Percentiles rank a stretch among this genome's conserved stretches.
Conservation (phyloP, 2,329 filamentous ascomycete species). For the Xylaria sp. region DNA sequence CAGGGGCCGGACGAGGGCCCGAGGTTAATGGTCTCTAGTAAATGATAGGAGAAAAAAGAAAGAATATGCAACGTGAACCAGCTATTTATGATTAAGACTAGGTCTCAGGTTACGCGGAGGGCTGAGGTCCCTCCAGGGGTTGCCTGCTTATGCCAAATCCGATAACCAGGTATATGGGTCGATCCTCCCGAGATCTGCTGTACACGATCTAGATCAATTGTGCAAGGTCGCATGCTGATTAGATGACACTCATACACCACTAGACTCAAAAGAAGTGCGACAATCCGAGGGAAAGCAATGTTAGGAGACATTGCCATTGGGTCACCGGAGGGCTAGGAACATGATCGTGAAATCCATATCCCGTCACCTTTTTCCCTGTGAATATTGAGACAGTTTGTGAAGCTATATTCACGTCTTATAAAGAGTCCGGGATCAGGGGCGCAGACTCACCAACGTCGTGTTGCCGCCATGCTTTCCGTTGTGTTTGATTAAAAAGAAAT, state of each 20-base stretch:
- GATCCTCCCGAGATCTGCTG: slow-evolving; percentile 36
- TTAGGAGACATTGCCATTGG: slow-evolving; percentile 39
- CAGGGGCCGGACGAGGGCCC: slow-evolving; percentile 16
- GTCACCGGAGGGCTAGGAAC: slow-evolving; percentile 31
- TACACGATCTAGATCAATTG: slow-evolving; percentile 27
- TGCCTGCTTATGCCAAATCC: slow-evolving; percentile 22
- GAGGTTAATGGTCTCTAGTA: slow-evolving; percentile 21
- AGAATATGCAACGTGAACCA: slow-evolving; percentile 30
- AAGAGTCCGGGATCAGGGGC: slow-evolving; percentile 22
- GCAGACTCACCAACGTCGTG: slow-evolving; percentile 21
- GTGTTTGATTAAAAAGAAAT: slow-evolving; percentile 35
- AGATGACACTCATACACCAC: slow-evolving; percentile 26
- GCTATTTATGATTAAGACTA: slow-evolving; percentile 40
- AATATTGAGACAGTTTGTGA: slow-evolving; percentile 16
- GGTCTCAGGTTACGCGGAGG: slow-evolving; percentile 38
- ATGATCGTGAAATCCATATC: slow-evolving; percentile 40
- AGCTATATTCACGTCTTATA: slow-evolving; percentile 6
- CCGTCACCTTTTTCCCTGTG: slow-evolving; percentile 27
- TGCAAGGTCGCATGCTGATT: slow-evolving; percentile 28
- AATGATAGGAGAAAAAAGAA: slow-evolving; percentile 33
- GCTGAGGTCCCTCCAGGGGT: slow-evolving; percentile 24
- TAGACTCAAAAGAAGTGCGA: slow-evolving; percentile 27
- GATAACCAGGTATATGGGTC: slow-evolving; percentile 37
- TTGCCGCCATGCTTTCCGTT: slow-evolving; percentile 34
- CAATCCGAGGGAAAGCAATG: slow-evolving; percentile 39